These are phyloP conservation scores for Carex parvula DNA, from an alignment of 176 grass and related monocot genomes.

Conservation along the genomic window DNA sequence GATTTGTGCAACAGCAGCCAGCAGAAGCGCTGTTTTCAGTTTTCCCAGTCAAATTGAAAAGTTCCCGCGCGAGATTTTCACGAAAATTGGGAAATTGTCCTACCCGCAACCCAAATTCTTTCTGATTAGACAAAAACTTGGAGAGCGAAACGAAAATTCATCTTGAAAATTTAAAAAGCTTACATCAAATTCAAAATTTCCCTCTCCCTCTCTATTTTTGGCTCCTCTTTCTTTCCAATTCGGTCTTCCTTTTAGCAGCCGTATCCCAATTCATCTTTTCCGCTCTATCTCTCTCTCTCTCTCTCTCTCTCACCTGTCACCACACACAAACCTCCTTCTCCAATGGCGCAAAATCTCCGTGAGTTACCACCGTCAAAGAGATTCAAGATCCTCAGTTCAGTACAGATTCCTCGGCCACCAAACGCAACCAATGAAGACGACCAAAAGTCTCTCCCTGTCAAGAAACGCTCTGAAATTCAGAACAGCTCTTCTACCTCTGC, in stretches of 20 bases:
- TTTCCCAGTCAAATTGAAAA: neutral
- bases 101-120: constrained; percentile 13
- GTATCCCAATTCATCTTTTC: neutral
- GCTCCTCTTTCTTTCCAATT: neutral
- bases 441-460: constrained; percentile 29
- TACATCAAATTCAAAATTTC: constrained; percentile 1
- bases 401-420: neutral
- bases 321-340: neutral
- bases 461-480: too few species aligned
- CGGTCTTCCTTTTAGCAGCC: neutral
- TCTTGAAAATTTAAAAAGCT: neutral
- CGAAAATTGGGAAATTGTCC: neutral
- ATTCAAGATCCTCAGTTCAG: constrained; percentile 43
- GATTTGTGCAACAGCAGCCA: neutral
- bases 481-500: too few species aligned
- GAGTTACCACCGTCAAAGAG: constrained; percentile 68
- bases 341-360: constrained; percentile 30
- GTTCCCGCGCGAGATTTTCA: constrained; percentile 19
- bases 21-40: neutral
- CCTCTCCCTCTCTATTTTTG: neutral
- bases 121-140: neutral
- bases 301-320: neutral
- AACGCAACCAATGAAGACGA: neutral
- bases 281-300: constrained; percentile 21
- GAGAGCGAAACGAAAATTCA: neutral